Conservation (phyloP, 106 monocot species). For the Amphibolis antarctica region DNA sequence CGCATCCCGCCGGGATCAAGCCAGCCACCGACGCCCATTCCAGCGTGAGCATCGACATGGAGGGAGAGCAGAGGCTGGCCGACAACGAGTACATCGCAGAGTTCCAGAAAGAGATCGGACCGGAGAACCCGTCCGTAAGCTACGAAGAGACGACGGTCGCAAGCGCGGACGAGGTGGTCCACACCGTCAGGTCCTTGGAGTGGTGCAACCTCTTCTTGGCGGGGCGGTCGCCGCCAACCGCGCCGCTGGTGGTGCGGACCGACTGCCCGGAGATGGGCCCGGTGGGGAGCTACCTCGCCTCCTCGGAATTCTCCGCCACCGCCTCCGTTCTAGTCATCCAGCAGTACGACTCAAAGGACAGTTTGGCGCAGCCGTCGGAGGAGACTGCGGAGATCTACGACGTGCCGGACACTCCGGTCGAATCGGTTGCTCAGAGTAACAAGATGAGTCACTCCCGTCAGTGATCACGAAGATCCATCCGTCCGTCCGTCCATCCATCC, state of each 20-base stretch:
- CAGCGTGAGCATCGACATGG: not conserved
- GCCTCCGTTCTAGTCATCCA: slow-evolving; percentile 16
- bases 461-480: no score
- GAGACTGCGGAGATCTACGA: slow-evolving; percentile 5
- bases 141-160: slow-evolving; percentile 11
- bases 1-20: not conserved
- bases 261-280: slow-evolving; percentile 16
- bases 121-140: slow-evolving; percentile 4
- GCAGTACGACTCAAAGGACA: slow-evolving; percentile 17
- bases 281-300: slow-evolving; percentile 12
- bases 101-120: not conserved
- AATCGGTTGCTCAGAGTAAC: not conserved
- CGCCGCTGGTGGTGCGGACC: not conserved
- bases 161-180: not conserved
- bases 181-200: not conserved
- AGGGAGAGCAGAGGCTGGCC: not conserved
- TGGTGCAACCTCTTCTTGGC: slow-evolving; percentile 12
- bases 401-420: slow-evolving; percentile 13
- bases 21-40: not conserved
- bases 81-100: slow-evolving; percentile 5
- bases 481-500: no score
- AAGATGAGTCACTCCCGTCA: not conserved
- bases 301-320: slow-evolving; percentile 11
- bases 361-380: not conserved
- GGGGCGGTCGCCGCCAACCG: slow-evolving; percentile 1